Conservation (phyloP, 805 yeast species). For the Kodamaea sagamina region DNA sequence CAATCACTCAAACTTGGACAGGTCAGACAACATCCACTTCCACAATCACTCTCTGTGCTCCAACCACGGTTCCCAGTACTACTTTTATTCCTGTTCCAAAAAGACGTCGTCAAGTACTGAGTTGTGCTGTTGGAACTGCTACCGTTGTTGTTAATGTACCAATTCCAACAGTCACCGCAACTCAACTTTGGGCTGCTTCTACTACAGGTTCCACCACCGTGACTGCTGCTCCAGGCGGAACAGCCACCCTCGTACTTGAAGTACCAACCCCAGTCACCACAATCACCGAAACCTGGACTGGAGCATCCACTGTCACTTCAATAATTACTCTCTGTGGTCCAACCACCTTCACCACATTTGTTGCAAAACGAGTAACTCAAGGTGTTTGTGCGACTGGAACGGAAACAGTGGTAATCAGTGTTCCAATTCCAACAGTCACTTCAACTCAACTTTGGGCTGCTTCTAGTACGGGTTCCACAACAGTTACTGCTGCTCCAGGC, state of each 20-base stretch:
- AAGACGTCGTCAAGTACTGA: too few relatives aligned
- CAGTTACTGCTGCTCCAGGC: too few relatives aligned
- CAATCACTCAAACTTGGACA: slow-evolving; percentile 8
- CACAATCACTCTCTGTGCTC: slow-evolving; percentile 8
- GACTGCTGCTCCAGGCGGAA: slow-evolving; percentile 12
- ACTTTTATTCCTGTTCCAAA: too few relatives aligned
- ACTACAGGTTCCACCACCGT: slow-evolving; percentile 9
- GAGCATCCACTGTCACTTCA: slow-evolving; percentile 3
- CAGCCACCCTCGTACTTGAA: slow-evolving; percentile 15
- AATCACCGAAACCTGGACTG: slow-evolving; percentile 11
- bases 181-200: slow-evolving; percentile 12
- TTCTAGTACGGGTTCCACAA: too few relatives aligned
- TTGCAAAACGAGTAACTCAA: slow-evolving; percentile 13
- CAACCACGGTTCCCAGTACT: too few relatives aligned
- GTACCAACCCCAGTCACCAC: slow-evolving; percentile 15
- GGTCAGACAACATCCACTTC: slow-evolving; percentile 6
- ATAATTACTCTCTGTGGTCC: slow-evolving; percentile 3
- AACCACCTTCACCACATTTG: slow-evolving; percentile 14
- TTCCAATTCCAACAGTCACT: too few relatives aligned
- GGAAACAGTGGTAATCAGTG: too few relatives aligned
- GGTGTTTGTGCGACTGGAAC: slow-evolving; percentile 8
- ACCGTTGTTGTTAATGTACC: neutral
- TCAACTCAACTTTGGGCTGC: too few relatives aligned
- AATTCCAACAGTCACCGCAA: slow-evolving; percentile 8
- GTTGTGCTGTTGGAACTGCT: slow-evolving; percentile 5